These are phyloP conservation scores for Balakata baccata DNA, from an alignment of 345 rosid genomes.

Conservation along the genomic window DNA sequence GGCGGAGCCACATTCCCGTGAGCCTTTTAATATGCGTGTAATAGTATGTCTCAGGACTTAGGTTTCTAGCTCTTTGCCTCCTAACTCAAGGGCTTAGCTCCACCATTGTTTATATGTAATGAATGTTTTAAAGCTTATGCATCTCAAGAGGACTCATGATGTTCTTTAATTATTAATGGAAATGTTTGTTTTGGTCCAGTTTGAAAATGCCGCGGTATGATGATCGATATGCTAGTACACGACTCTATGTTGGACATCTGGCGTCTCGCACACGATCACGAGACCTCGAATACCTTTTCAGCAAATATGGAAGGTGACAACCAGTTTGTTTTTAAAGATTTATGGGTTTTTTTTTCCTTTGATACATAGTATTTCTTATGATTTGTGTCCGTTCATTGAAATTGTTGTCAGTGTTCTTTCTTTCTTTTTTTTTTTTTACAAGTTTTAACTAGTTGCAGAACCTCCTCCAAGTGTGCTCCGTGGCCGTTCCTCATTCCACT, in stretches of 20 bases:
- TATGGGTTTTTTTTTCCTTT: neutral
- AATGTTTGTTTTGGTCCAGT: slow-evolving; percentile 16
- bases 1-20: too few relatives aligned
- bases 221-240: slow-evolving; percentile 60
- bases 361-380: neutral
- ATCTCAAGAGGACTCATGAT: too few relatives aligned
- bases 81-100: too few relatives aligned
- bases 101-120: too few relatives aligned
- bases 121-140: neutral
- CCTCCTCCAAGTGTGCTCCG: neutral
- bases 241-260: slow-evolving; percentile 74
- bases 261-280: slow-evolving; percentile 62
- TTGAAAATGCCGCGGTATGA: slow-evolving; percentile 69
- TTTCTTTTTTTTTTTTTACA: too few relatives aligned
- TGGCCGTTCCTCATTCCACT: neutral
- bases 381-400: neutral
- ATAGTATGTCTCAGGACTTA: too few relatives aligned
- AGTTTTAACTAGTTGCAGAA: neutral
- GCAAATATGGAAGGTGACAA: slow-evolving; percentile 72
- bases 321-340: neutral
- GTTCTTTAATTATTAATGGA: neutral
- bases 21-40: too few relatives aligned
- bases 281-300: slow-evolving; percentile 65
- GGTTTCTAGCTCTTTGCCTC: too few relatives aligned
- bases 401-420: neutral